phyloP scores from a whole-genome alignment of 192 early-diverging fungal species.

The Kappamyces sp. region DNA sequence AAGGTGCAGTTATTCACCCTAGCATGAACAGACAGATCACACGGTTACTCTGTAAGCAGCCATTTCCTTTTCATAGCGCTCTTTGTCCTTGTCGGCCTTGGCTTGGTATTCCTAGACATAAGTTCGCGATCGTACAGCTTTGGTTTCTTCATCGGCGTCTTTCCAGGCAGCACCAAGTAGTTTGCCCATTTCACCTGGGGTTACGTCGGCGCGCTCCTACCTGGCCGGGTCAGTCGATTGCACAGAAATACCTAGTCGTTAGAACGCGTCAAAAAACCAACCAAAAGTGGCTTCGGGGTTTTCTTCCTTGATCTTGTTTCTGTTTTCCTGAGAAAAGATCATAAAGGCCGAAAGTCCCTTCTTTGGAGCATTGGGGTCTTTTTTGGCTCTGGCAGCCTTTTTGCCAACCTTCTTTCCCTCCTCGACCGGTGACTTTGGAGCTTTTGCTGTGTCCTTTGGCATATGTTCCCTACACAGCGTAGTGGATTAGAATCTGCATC shows the following conservation, averaged over 20 bases:
- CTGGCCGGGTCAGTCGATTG: background rate
- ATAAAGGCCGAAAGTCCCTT: slow-evolving; percentile 87
- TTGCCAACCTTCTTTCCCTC: slow-evolving; percentile 17
- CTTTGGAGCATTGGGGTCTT: slow-evolving; percentile 89
- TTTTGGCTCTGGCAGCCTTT: slow-evolving; percentile 59
- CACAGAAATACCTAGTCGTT: background rate
- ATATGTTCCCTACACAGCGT: background rate
- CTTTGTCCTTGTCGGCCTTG: slow-evolving; percentile 41
- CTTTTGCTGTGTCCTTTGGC: slow-evolving; percentile 25
- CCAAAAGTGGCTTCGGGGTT: slow-evolving; percentile 64
- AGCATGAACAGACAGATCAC: no score
- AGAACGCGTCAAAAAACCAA: background rate
- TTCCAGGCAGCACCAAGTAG: slow-evolving; percentile 70
- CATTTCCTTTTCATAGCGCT: slow-evolving; percentile 29
- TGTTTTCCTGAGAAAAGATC: slow-evolving; percentile 80
- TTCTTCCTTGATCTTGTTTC: slow-evolving; percentile 67
- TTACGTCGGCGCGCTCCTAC: background rate
- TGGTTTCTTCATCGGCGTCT: slow-evolving; percentile 42
- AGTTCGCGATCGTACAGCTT: slow-evolving; percentile 24
- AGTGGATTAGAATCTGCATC: no score
- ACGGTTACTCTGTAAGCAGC: slow-evolving; percentile 17
- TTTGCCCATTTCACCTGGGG: slow-evolving; percentile 54
- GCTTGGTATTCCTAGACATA: slow-evolving; percentile 29
- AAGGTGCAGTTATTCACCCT: no score
- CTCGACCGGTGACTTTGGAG: slow-evolving; percentile 15